Conservation (phyloP, 306 rosid species). For the Quercus variabilis region DNA sequence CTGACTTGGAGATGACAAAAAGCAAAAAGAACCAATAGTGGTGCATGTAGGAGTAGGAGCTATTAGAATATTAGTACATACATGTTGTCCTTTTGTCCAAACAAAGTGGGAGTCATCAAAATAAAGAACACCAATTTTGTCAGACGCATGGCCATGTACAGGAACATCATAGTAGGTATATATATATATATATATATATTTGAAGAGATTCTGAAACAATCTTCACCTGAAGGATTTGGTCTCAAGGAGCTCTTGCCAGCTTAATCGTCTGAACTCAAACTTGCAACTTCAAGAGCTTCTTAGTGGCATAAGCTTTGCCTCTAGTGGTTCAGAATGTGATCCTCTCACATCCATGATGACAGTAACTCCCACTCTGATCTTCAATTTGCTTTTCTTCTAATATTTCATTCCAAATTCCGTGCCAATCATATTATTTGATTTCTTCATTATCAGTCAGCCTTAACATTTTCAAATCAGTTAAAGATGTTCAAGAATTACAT, state of each 20-base stretch:
- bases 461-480: slow-evolving; percentile 26
- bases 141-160: no score
- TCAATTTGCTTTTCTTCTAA: not conserved
- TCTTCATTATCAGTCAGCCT: slow-evolving; percentile 5
- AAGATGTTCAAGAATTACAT: slow-evolving; percentile 25
- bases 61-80: no score
- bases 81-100: no score
- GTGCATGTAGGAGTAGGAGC: no score
- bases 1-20: no score
- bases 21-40: no score
- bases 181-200: not conserved
- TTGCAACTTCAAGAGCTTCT: slow-evolving; percentile 29
- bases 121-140: no score
- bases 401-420: no score
- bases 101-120: no score
- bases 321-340: slow-evolving; percentile 44
- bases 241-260: slow-evolving; percentile 33
- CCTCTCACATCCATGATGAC: slow-evolving; percentile 20
- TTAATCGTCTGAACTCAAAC: slow-evolving; percentile 33
- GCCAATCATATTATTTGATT: not conserved
- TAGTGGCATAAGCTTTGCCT: slow-evolving; percentile 41
- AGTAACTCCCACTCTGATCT: slow-evolving; percentile 4
- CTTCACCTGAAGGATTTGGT: slow-evolving; percentile 31
- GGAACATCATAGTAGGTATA: no score
- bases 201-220: not conserved